Evolutionary conservation across 2,329 filamentous ascomycete species (phyloP), one percentile per base, ranked within the genome.

Genomic region (Alternaria dauci): DNA sequence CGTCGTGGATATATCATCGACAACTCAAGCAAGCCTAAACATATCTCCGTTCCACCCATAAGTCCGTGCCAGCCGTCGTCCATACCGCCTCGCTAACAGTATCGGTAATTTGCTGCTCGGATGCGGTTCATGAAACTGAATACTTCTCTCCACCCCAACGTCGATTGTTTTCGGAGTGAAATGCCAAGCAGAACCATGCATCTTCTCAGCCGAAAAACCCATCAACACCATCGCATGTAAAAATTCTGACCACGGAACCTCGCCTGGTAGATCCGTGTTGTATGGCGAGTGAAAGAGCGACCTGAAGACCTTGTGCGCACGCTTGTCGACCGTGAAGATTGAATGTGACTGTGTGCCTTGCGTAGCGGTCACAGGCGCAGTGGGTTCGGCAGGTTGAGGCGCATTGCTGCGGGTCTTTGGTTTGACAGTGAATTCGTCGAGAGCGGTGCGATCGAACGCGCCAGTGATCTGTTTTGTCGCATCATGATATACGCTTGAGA

Each of bases 111-210:
- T 88, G 0, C 76, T 76, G 3, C 71, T 72, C 0, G 86, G 85
- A 72, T 89, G 86, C 5, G 87, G 87, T 68, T 88, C 86, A 62
- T 89, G 85, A 61, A 88, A 87, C 56, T 82, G 36, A 9, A 58
- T 63, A 23, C 46, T 51, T 28, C 44, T 52, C 28, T 60, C 42
- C n/a, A 54, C 16, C 34, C 41, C 77, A 0, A 83, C 77, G 54
- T 83, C 79, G 16, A 82, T 65, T 5, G 61, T 67, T 5, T 70
- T 70, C 2, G 83, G 83, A 20, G 77, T 79, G 61, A 89, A 89
- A 14, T 87, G 83, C 87, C 87, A 89, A 0, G 84, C 84, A 2
- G 85, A 88, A 0, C 87, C 86, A 62, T 88, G 86, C 0, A 88
- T 78, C 72, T 89, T 89, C 71, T 87, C 77, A 0, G 81, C 80